Evolutionary conservation across 148 eudicot species (phyloP), one percentile per base, ranked within the genome.

Genomic region (Agrostemma githago): DNA sequence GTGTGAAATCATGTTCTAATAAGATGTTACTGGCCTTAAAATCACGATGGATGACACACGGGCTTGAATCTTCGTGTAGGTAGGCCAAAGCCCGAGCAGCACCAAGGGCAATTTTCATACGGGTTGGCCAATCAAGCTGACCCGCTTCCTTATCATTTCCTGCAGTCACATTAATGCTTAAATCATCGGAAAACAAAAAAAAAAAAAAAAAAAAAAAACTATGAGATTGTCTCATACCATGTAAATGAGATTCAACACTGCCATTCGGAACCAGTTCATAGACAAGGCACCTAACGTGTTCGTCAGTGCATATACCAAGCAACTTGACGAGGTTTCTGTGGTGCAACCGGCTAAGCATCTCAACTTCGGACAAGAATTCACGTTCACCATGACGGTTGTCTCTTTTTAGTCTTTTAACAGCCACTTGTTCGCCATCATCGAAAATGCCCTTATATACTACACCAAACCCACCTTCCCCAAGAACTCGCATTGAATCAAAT

Each of bases 401-500:
- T 86, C 87, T 78, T 84, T 95, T 95, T 41, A 90, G 90, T 66
- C 90, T 92, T 76, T 96, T 96, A 51, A 92, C 97, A 2, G 97
- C 99, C 72, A 90, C 99, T 40, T 92, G 78, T 64, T 83, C 82
- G 62, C 89, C 92, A 71, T 90, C 87, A 62, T 84, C 92, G 54
- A 92, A 89, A 61, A 70, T 76, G 76, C 99, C 99, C 48, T 76
- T 76, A 69, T 90, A 96, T 20, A 96, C 99, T 72, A 92, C 82
- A 72, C 99, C 99, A 82, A 96, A 96, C 66, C 99, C 99, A 72
- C 97, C 99, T 83, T 96, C 97, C 72, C 99, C 97, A 2, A 96
- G 82, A 71, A 92, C 84, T 61, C 87, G 88, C 21, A 80, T 72
- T 53, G 82, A 11, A 62, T 88, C 76, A 77, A 96, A 92, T 59